Conservation (phyloP, 2,329 filamentous ascomycete genomes). For the Colletotrichum liriopes region DNA sequence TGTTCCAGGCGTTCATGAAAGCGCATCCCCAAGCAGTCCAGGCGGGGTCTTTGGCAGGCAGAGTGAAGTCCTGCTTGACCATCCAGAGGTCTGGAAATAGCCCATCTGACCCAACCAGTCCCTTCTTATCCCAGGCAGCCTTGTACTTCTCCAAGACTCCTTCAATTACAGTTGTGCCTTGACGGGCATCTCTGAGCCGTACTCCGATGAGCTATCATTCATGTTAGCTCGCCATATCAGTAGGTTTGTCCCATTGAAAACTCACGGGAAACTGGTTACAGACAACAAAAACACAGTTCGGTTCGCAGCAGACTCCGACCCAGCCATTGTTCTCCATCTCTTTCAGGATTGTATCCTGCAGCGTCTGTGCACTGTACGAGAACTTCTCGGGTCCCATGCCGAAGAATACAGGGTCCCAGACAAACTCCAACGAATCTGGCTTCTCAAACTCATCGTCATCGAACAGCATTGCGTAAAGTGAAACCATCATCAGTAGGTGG, state of each 20-base stretch:
- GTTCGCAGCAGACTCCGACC: constrained; percentile 61
- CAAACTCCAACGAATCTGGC: constrained; percentile 51
- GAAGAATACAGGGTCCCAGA: constrained; percentile 58
- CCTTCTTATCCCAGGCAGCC: too few species aligned
- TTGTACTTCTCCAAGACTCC: too few species aligned
- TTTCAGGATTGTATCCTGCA: constrained; percentile 55
- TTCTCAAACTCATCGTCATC: constrained; percentile 57
- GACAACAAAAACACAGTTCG: constrained; percentile 57
- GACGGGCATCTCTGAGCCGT: constrained; percentile 40
- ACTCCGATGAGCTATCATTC: background rate
- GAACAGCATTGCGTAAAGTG: constrained; percentile 59
- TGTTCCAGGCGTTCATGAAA: background rate
- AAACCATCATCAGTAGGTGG: constrained; percentile 57
- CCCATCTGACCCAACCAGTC: too few species aligned
- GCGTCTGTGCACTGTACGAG: constrained; percentile 49
- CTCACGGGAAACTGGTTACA: constrained; percentile 62
- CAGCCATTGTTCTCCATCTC: constrained; percentile 56
- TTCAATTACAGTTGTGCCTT: too few species aligned
- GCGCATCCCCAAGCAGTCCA: too few species aligned
- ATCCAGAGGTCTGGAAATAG: too few species aligned
- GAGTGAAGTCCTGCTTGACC: too few species aligned
- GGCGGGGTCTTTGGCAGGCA: too few species aligned
- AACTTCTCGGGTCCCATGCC: constrained; percentile 56
- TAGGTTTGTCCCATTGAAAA: constrained; percentile 49
- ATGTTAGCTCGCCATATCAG: background rate